Percentiles rank a stretch among this genome's conserved stretches.
phyloP scores from a whole-genome alignment of 257 asterid genomes.

The Nicotiana paniculata region DNA sequence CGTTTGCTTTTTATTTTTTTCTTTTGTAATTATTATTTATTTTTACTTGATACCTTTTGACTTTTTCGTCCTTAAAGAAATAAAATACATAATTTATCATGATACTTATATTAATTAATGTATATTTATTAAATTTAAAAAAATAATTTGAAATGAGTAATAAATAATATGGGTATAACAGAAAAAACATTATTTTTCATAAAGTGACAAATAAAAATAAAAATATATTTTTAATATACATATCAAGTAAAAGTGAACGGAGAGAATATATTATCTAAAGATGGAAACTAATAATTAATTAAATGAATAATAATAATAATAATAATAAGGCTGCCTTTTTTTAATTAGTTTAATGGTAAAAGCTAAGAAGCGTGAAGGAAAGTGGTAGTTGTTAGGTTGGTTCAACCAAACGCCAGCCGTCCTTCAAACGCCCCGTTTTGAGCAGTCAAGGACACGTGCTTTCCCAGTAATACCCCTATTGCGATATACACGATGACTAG shows the following conservation, averaged over 20 bases:
- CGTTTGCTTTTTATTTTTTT: neutral
- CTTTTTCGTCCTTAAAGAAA: no score
- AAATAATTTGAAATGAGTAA: no score
- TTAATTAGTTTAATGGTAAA: slow-evolving; percentile 15
- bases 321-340: neutral
- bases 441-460: neutral
- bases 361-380: slow-evolving; percentile 42
- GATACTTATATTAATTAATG: no score
- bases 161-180: no score
- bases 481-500: neutral
- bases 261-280: neutral
- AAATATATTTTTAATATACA: no score
- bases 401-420: slow-evolving; percentile 59
- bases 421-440: slow-evolving; percentile 24
- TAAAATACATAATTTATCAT: no score
- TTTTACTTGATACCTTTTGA: no score
- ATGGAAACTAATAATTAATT: neutral
- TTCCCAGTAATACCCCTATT: slow-evolving; percentile 12
- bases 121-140: no score
- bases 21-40: neutral
- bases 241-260: no score
- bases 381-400: slow-evolving; percentile 67
- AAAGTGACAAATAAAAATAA: no score
- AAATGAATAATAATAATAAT: neutral
- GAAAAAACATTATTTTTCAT: no score